These are phyloP conservation scores for Aotearoamyces nothofagi DNA, from an alignment of 2,329 filamentous ascomycete genomes.

Conservation along the genomic window DNA sequence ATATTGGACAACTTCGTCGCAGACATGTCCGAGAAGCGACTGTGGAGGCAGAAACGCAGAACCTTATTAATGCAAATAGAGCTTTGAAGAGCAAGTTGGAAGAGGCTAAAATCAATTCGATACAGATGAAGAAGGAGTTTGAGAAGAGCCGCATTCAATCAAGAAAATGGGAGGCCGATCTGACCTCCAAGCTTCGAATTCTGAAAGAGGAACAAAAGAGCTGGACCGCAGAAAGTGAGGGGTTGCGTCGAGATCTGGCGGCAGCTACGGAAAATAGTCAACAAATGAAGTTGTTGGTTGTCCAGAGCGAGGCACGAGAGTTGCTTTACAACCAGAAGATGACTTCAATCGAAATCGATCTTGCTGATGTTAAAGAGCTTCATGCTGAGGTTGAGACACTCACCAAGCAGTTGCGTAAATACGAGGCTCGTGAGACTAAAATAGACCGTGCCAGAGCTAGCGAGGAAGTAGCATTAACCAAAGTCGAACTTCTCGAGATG, in stretches of 20 bases:
- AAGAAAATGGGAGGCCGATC: constrained; percentile 64
- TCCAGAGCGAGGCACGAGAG: constrained; percentile 54
- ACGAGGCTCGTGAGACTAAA: constrained; percentile 48
- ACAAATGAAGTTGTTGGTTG: constrained; percentile 49
- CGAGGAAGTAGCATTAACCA: constrained; percentile 40
- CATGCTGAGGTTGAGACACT: constrained; percentile 43
- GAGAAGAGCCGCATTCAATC: constrained; percentile 57
- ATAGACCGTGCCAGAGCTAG: constrained; percentile 40
- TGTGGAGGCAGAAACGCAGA: constrained; percentile 69
- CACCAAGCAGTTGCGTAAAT: constrained; percentile 43
- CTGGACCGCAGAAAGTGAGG: constrained; percentile 40
- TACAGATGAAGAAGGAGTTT: constrained; percentile 56
- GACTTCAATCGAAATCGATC: constrained; percentile 43
- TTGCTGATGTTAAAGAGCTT: constrained; percentile 43
- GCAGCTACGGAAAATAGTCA: constrained; percentile 43
- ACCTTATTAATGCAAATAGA: constrained; percentile 62
- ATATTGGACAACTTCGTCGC: constrained; percentile 65
- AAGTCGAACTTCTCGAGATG: constrained; percentile 41
- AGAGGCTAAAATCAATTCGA: constrained; percentile 55
- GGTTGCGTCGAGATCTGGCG: constrained; percentile 41
- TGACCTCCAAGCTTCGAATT: constrained; percentile 48
- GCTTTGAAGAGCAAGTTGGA: constrained; percentile 57
- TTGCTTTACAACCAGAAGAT: constrained; percentile 46
- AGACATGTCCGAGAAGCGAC: constrained; percentile 64
- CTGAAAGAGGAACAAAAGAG: constrained; percentile 57